Base-by-base conservation (phyloP, 2,329 filamentous ascomycete species). In the Cladosporium cucumerinum region DNA sequence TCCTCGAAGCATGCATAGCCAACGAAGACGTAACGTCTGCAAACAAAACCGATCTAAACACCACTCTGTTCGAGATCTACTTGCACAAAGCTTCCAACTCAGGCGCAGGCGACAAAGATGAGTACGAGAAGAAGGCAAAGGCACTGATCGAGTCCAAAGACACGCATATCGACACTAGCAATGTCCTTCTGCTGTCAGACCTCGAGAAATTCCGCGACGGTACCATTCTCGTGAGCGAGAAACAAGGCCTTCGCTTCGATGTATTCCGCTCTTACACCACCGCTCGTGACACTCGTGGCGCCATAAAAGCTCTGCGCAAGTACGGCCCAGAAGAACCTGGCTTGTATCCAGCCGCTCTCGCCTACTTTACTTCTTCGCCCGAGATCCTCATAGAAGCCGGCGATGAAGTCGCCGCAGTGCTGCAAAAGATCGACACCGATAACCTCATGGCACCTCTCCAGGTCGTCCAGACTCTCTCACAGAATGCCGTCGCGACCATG, bases 1-100 rank as follows among this genome's bases (percentile, higher is more conserved):
- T 99, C 74, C 82, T 99, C 0, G 94, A 99, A 78, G 92, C 93
- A 5, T 93, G 94, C 66, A 85, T 96, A 5, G 81, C 88, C 58
- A 89, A 93, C 65, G 82, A 87, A 23, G 84, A 85, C 25, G 78
- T 96, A n/a, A 87, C 87, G 23, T 83, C 90, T 39, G 84, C 87
- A 10, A 91, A 97, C 74, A 90, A 88, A 68, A 86, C 89, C 1
- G 96, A 99, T 76, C 83, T 99, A 18, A 95, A 95, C 73, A 98
- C 94, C 0, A 97, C 96, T 0, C 78, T 99, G 16, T 98, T 99
- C 74, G 96, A 99, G 77, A 98, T 99, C 90, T 99, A 98, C 74
- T 82, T 99, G 10, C 91, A 96, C 76, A 95, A 93, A 71, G 91
- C 94, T 25, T 90, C 88, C 66, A 86, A 89, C 65, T 89, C 89